Evolutionary conservation across 768 basidiomycete genomes (phyloP).

Genomic region (Serendipita vermifera): DNA sequence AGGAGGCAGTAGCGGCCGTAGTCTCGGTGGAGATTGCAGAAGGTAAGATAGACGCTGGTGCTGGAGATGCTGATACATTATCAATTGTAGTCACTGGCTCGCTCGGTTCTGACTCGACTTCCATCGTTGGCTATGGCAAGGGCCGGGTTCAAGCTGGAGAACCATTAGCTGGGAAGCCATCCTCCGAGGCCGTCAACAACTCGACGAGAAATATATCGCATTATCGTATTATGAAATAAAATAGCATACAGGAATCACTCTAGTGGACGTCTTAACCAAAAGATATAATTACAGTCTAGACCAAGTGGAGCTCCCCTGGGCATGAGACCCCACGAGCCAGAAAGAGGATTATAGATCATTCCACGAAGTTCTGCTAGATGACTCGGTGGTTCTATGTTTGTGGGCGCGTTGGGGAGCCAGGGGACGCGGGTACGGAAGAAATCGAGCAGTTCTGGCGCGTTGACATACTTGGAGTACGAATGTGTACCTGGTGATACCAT

Average conservation of each 20-base stretch:
- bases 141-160: too few relatives aligned
- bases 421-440: conserved; percentile 56
- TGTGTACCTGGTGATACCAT: conserved; percentile 83
- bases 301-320: conserved; percentile 41
- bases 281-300: conserved; percentile 62
- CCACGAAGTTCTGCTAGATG: conserved; percentile 57
- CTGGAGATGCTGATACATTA: conserved; percentile 2
- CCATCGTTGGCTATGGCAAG: conserved; percentile 8
- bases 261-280: conserved; percentile 83
- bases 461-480: conserved; percentile 80
- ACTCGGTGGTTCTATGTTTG: conserved; percentile 5
- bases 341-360: conserved; percentile 60
- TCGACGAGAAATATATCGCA: too few relatives aligned
- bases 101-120: conserved; percentile 11
- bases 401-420: conserved; percentile 11
- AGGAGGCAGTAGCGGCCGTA: too few relatives aligned
- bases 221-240: too few relatives aligned
- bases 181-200: too few relatives aligned
- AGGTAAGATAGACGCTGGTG: neutral
- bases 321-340: conserved; percentile 55
- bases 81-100: neutral
- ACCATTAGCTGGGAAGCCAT: too few relatives aligned
- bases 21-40: too few relatives aligned
- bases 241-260: too few relatives aligned
- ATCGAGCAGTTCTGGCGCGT: conserved; percentile 67